Evolutionary conservation across 2,329 filamentous ascomycete genomes (phyloP).

Genomic region (Cercospora nicotianae): DNA sequence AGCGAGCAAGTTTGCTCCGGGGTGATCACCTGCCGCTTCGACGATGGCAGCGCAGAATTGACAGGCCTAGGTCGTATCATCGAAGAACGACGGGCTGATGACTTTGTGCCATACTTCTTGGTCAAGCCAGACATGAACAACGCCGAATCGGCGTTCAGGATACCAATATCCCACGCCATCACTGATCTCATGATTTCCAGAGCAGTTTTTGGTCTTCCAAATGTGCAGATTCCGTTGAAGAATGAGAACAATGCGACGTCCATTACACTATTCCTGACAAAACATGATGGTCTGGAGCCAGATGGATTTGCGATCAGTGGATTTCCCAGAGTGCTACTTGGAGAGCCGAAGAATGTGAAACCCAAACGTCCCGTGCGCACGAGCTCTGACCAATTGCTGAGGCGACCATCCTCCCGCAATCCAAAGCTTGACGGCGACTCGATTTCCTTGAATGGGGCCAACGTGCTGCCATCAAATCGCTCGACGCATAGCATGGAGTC

Average conservation of each 20-base stretch:
- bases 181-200: constrained; percentile 34
- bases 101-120: constrained; percentile 41
- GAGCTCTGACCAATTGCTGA: constrained; percentile 29
- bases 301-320: constrained; percentile 40
- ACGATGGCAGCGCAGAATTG: constrained; percentile 38
- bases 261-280: constrained; percentile 38
- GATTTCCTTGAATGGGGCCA: constrained; percentile 30
- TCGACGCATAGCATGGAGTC: constrained; percentile 24
- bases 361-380: constrained; percentile 26
- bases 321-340: constrained; percentile 38
- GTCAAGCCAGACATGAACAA: constrained; percentile 31
- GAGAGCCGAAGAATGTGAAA: constrained; percentile 26
- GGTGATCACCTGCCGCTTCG: constrained; percentile 39
- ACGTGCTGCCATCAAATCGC: constrained; percentile 3
- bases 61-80: constrained; percentile 36
- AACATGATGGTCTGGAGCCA: constrained; percentile 37
- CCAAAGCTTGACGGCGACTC: constrained; percentile 28
- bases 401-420: constrained; percentile 17
- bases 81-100: constrained; percentile 28
- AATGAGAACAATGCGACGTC: constrained; percentile 36
- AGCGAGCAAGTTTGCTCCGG: constrained; percentile 37
- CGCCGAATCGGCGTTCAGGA: constrained; percentile 29
- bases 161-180: constrained; percentile 31
- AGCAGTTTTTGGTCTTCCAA: constrained; percentile 36
- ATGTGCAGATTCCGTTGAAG: constrained; percentile 35